A percentile compares a stretch with the other conserved stretches of the same genome.
These are phyloP conservation scores for Eremomyces bilateralis DNA, from an alignment of 495 filamentous ascomycete species.

Conservation along the genomic window DNA sequence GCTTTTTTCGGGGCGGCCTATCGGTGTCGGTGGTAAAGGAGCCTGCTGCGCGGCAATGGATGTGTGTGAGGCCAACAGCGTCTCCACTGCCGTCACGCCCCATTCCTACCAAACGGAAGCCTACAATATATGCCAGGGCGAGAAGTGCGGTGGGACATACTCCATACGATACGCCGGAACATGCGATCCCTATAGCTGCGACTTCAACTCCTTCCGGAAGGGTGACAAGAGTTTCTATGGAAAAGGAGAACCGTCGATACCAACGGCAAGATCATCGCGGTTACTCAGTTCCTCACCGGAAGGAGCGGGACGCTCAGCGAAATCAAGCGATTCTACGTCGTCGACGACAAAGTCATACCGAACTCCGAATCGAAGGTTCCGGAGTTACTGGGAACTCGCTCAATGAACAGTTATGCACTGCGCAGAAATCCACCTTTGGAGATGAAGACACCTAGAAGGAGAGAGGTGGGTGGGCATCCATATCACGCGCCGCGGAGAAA, in stretches of 20 bases:
- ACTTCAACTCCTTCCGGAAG: constrained; percentile 39
- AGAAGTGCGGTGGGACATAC: constrained; percentile 6
- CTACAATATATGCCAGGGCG: constrained; percentile 10
- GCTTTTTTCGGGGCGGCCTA: no score
- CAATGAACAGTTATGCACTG: constrained; percentile 35
- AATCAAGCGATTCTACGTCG: constrained; percentile 40
- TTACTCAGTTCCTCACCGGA: constrained; percentile 40
- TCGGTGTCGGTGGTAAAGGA: constrained; percentile 13
- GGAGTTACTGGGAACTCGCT: constrained; percentile 34
- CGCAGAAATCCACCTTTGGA: constrained; percentile 31
- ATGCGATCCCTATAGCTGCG: constrained; percentile 46
- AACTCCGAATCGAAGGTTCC: constrained; percentile 33
- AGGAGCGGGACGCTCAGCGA: constrained; percentile 30
- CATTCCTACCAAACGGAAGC: constrained; percentile 12
- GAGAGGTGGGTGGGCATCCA: constrained; percentile 36
- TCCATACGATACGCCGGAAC: constrained; percentile 21
- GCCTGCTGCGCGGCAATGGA: constrained; percentile 13
- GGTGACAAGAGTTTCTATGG: constrained; percentile 36
- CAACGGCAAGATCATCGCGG: constrained; percentile 34
- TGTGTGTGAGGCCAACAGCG: constrained; percentile 12
- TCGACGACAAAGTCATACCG: constrained; percentile 33
- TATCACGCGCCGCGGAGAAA: constrained; percentile 31
- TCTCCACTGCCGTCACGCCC: constrained; percentile 17
- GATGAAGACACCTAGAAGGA: constrained; percentile 24
- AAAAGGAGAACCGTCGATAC: constrained; percentile 33